These are phyloP conservation scores for Fusarium pseudoanthophilum DNA, from an alignment of 2,329 filamentous ascomycete species.

Conservation along the genomic window DNA sequence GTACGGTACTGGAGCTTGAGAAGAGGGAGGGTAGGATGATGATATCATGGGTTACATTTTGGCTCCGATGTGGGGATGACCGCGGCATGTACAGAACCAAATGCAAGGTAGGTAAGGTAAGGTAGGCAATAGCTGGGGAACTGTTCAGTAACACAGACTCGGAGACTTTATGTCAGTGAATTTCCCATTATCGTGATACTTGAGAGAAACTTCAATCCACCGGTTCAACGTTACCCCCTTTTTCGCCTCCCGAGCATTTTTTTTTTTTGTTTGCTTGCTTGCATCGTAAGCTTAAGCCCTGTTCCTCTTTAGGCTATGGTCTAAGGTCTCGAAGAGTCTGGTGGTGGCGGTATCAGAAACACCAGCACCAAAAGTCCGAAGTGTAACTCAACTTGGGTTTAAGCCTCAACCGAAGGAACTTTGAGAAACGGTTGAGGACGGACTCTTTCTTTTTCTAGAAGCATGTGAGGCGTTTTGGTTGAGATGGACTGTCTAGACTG, in stretches of 20 bases:
- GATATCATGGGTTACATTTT: constrained; percentile 42
- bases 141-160: neutral
- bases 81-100: constrained; percentile 5
- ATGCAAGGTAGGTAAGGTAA: neutral
- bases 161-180: constrained; percentile 7
- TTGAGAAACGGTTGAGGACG: neutral
- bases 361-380: neutral
- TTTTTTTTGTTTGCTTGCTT: neutral
- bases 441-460: constrained; percentile 17
- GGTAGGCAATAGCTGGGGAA: neutral
- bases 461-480: neutral
- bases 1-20: neutral
- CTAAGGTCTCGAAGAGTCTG: constrained; percentile 33
- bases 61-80: constrained; percentile 26
- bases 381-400: constrained; percentile 5
- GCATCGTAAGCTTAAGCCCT: neutral
- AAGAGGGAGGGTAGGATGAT: constrained; percentile 40
- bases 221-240: neutral
- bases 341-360: constrained; percentile 21
- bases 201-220: neutral
- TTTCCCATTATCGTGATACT: constrained; percentile 2
- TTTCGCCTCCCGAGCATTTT: neutral
- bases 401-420: neutral
- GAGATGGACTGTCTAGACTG: neutral
- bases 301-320: constrained; percentile 17